A percentile compares a stretch with the other conserved stretches of the same genome.
Conservation (phyloP, 2,329 filamentous ascomycete species). For the Domatiomyces globalis region DNA sequence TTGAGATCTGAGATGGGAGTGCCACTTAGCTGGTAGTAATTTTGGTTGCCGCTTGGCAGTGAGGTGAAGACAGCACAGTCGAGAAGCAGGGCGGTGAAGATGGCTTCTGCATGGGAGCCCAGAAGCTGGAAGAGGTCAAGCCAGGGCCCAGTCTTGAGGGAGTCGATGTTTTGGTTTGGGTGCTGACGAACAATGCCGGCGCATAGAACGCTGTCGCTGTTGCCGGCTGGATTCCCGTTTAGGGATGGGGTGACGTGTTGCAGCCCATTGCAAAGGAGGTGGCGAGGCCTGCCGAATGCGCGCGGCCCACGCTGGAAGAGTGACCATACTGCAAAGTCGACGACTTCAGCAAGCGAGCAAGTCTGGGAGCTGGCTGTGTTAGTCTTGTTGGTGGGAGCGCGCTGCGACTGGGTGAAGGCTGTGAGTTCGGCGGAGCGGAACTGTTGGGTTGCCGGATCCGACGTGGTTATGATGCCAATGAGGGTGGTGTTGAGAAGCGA, state of each 20-base stretch:
- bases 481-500: slow-evolving; percentile 55
- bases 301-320: slow-evolving; percentile 47
- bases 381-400: slow-evolving; percentile 21
- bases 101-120: slow-evolving; percentile 57
- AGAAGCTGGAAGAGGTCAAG: slow-evolving; percentile 57
- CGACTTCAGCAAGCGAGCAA: slow-evolving; percentile 53
- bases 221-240: background rate
- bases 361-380: slow-evolving; percentile 21
- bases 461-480: slow-evolving; percentile 40
- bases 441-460: slow-evolving; percentile 20
- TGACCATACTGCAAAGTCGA: slow-evolving; percentile 64
- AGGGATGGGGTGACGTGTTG: slow-evolving; percentile 24
- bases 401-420: slow-evolving; percentile 49
- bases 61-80: slow-evolving; percentile 62
- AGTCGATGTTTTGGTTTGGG: slow-evolving; percentile 55
- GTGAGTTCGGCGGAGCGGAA: slow-evolving; percentile 42
- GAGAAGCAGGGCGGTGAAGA: slow-evolving; percentile 64
- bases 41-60: slow-evolving; percentile 45
- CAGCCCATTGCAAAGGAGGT: slow-evolving; percentile 76
- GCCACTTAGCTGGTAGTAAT: slow-evolving; percentile 68
- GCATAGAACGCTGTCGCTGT: slow-evolving; percentile 35
- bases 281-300: slow-evolving; percentile 43
- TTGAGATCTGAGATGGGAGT: slow-evolving; percentile 16
- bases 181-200: slow-evolving; percentile 51
- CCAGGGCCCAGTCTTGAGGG: slow-evolving; percentile 61